A percentile compares a stretch with the other conserved stretches of the same genome.
These are phyloP conservation scores for Microbotryomycetes sp. DNA, from an alignment of 1,284 basidiomycete genomes.

Conservation along the genomic window DNA sequence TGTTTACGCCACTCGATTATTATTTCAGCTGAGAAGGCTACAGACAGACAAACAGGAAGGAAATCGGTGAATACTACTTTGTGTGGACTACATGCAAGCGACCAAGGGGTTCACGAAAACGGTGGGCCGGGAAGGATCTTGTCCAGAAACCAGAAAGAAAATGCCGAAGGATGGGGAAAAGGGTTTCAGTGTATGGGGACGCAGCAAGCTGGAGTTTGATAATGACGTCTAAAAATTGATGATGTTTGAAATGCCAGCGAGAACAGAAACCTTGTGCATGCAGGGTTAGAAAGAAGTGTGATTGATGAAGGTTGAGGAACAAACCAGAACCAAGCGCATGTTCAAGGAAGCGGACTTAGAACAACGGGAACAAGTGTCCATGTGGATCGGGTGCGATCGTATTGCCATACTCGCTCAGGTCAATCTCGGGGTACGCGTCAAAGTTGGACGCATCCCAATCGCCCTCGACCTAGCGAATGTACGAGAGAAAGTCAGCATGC, in stretches of 20 bases:
- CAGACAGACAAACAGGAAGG: background rate
- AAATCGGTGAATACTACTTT: background rate
- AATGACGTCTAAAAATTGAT: too few relatives aligned
- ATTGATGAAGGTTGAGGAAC: too few relatives aligned
- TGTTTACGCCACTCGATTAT: background rate
- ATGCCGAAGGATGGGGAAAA: too few relatives aligned
- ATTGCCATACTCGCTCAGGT: conserved; percentile 35
- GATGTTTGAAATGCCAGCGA: too few relatives aligned
- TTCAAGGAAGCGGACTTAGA: too few relatives aligned
- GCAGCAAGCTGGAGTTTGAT: too few relatives aligned
- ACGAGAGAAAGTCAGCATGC: background rate
- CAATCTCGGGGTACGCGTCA: conserved; percentile 38
- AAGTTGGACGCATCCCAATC: conserved; percentile 44
- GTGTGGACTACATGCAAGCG: background rate
- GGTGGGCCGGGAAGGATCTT: background rate
- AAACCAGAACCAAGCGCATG: too few relatives aligned
- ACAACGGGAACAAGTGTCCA: conserved; percentile 35
- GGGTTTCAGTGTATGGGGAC: too few relatives aligned
- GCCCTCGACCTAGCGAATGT: conserved; percentile 38
- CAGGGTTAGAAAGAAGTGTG: too few relatives aligned
- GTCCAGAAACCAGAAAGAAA: background rate
- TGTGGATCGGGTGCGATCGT: conserved; percentile 36
- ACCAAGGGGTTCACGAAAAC: background rate
- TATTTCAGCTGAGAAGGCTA: background rate
- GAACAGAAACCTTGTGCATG: too few relatives aligned